Evolutionary conservation across 768 basidiomycete genomes (phyloP).

Genomic region (Lentinula aciculospora): DNA sequence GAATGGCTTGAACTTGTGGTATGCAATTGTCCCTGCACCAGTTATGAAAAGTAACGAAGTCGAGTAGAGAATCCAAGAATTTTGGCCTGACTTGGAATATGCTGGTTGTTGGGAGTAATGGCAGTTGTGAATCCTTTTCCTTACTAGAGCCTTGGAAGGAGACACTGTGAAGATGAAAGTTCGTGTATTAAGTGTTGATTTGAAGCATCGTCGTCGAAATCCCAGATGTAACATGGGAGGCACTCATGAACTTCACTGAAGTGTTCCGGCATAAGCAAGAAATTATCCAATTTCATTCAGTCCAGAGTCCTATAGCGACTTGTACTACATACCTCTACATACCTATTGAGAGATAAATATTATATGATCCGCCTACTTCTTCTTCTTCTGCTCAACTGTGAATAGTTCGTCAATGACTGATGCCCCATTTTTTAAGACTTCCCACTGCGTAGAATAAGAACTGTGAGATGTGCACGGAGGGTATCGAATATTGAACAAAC

Average conservation of each 20-base stretch:
- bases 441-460: conserved; percentile 39
- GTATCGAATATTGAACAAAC: conserved; percentile 24
- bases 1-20: conserved; percentile 67
- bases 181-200: background rate
- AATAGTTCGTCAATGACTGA: conserved; percentile 50
- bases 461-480: background rate
- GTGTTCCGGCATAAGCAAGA: too few species aligned
- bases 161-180: background rate
- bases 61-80: background rate
- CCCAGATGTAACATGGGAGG: background rate
- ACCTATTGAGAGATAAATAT: too few species aligned
- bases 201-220: background rate
- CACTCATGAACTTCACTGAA: background rate
- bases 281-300: too few species aligned
- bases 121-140: background rate
- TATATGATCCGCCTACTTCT: background rate
- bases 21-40: conserved; percentile 33
- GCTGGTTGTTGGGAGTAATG: background rate
- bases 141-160: background rate
- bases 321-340: too few species aligned
- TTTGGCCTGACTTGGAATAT: background rate
- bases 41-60: background rate
- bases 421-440: conserved; percentile 39
- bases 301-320: too few species aligned
- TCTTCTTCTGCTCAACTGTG: conserved; percentile 9